Percentiles rank a stretch among this genome's conserved stretches.
phyloP scores from a whole-genome alignment of 2,329 filamentous ascomycete species.

The Phaeomoniella chlamydospora region DNA sequence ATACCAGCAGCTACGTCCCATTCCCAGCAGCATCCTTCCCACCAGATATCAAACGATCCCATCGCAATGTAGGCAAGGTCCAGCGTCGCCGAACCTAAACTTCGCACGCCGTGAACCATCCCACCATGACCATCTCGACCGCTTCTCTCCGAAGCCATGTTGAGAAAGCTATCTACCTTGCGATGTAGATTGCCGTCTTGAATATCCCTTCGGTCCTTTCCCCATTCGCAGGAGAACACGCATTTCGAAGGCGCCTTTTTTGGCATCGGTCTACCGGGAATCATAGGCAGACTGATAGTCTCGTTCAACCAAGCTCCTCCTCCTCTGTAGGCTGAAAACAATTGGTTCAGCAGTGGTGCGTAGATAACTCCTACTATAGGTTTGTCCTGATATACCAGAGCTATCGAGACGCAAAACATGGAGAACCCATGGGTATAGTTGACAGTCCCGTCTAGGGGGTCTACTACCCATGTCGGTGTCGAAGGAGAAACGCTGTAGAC shows the following conservation, averaged over 20 bases:
- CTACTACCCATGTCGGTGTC: slow-evolving; percentile 59
- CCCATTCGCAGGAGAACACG: slow-evolving; percentile 65
- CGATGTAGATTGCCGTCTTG: slow-evolving; percentile 53
- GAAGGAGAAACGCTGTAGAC: slow-evolving; percentile 49
- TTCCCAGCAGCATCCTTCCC: slow-evolving; percentile 71
- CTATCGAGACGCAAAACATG: slow-evolving; percentile 71
- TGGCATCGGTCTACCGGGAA: slow-evolving; percentile 51
- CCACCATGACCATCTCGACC: slow-evolving; percentile 52
- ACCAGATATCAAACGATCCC: slow-evolving; percentile 68
- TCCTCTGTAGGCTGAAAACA: slow-evolving; percentile 53
- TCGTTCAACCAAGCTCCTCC: slow-evolving; percentile 57
- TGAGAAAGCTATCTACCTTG: slow-evolving; percentile 62
- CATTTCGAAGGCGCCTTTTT: slow-evolving; percentile 51
- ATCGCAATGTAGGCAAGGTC: slow-evolving; percentile 64
- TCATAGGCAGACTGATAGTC: slow-evolving; percentile 41
- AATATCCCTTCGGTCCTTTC: slow-evolving; percentile 56
- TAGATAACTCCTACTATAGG: slow-evolving; percentile 59
- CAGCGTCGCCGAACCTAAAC: slow-evolving; percentile 57
- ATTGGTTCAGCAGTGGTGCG: slow-evolving; percentile 54
- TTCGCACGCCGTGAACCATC: slow-evolving; percentile 66
- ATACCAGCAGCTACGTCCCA: slow-evolving; percentile 70
- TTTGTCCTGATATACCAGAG: slow-evolving; percentile 43
- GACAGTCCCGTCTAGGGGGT: slow-evolving; percentile 65
- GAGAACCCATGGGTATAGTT: slow-evolving; percentile 71
- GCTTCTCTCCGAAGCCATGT: slow-evolving; percentile 54